Evolutionary conservation across 1,284 basidiomycete genomes (phyloP), one percentile per base, ranked within the genome.

Genomic region (Amylostereum chailletii): DNA sequence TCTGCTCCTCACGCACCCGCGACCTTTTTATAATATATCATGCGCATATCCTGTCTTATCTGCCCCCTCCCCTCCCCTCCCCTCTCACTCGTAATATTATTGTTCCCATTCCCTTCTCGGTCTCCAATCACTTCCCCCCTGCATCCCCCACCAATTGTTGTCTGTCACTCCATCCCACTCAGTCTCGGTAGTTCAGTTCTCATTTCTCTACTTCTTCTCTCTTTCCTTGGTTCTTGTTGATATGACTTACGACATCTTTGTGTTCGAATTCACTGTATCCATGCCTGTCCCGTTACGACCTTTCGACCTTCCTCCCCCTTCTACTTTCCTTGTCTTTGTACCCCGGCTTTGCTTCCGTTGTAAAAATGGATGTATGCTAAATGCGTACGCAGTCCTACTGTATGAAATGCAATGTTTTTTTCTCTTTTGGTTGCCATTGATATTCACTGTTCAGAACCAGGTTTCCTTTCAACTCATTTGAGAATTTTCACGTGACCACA

Each of bases 121-220:
- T 10, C 26, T n/a, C 32, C 50, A 11, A 19, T 33, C 42, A 45
- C 32, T 43, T 29, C 45, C 26, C 29, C 33, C 26, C 41, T n/a
- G 29, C 38, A 37, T 31, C 5, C 33, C 40, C 49, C 30, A 39
- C 32, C 38, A 49, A 47, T 42, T 37, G 46, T 37, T 49, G 19
- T 19, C 19, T 19, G 19, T 19, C 19, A 19, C 29, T 32, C 34
- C 45, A 32, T 30, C 29, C 44, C 32, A n/a, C 41, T 46, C 51
- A 7, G 39, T 45, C 19, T 11, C 3, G 30, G 27, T 9, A 37
- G 36, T 45, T 43, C 43, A 34, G 34, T 36, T 10, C 9, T 45
- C 26, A 29, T 27, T 53, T 29, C 40, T 45, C 19, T 54, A 26
- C 40, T 34, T 53, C 48, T 41, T 44, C 27, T 44, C 11, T 38